Evolutionary conservation across 805 yeast genomes (phyloP).

Genomic region (Torulaspora delbrueckii): DNA sequence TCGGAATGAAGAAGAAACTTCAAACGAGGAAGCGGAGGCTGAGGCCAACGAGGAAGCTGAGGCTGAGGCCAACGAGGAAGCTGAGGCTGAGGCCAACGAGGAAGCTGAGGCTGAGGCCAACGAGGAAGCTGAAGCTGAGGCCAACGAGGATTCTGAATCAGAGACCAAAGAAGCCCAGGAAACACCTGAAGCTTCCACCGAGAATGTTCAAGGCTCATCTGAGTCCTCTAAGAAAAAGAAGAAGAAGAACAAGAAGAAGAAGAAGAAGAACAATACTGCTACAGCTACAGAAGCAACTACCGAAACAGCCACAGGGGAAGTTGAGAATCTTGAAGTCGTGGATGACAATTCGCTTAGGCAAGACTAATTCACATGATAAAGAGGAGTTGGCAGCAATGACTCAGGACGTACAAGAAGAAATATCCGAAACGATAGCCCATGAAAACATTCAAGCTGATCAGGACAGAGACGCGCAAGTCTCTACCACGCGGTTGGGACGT

Average conservation of each 20-base stretch:
- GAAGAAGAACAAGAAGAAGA: slow-evolving; percentile 10
- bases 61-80: slow-evolving; percentile 4
- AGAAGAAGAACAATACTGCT: slow-evolving; percentile 9
- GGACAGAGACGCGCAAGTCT: slow-evolving; percentile 1
- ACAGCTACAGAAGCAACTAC: slow-evolving; percentile 10
- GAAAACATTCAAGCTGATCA: slow-evolving; percentile 8
- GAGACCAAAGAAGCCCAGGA: slow-evolving; percentile 8
- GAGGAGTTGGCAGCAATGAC: slow-evolving; percentile 20
- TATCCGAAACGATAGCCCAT: slow-evolving; percentile 21
- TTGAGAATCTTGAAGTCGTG: slow-evolving; percentile 16
- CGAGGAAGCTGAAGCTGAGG: slow-evolving; percentile 5
- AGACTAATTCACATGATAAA: slow-evolving; percentile 18
- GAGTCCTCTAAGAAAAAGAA: slow-evolving; percentile 7
- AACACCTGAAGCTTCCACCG: background rate
- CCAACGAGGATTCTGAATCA: slow-evolving; percentile 4
- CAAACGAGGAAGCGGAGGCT: slow-evolving; percentile 1
- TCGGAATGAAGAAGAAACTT: slow-evolving; percentile 4
- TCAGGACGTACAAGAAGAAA: slow-evolving; percentile 25
- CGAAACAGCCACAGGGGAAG: slow-evolving; percentile 8
- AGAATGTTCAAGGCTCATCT: background rate
- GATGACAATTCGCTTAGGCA: slow-evolving; percentile 31
- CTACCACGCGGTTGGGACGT: slow-evolving; percentile 60
- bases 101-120: background rate
- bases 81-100: background rate
- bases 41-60: slow-evolving; percentile 1